Evolutionary conservation across 2,329 filamentous ascomycete genomes (phyloP).

Genomic region (Incumbomyces delicatus): DNA sequence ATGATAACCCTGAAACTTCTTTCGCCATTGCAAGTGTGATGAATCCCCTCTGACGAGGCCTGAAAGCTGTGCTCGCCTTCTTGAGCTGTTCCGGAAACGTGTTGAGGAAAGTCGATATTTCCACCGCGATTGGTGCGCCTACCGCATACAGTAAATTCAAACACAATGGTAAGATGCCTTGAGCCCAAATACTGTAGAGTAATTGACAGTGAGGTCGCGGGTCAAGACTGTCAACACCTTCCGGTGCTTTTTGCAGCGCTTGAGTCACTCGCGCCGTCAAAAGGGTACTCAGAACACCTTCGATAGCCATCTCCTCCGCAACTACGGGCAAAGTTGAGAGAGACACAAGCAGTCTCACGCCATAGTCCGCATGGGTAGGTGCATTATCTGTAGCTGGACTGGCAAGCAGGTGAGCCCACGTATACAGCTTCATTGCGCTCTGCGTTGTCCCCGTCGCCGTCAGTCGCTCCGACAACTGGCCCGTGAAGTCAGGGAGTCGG

Average conservation of each 20-base stretch:
- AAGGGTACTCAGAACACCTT: slow-evolving; percentile 71
- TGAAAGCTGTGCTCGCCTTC: slow-evolving; percentile 61
- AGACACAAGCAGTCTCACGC: slow-evolving; percentile 76
- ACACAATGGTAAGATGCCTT: slow-evolving; percentile 76
- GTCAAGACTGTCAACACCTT: slow-evolving; percentile 69
- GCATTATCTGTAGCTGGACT: slow-evolving; percentile 53
- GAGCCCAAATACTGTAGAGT: slow-evolving; percentile 82
- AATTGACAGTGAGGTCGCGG: slow-evolving; percentile 57
- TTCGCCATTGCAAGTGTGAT: slow-evolving; percentile 23
- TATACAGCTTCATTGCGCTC: slow-evolving; percentile 78
- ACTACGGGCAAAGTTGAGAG: slow-evolving; percentile 70
- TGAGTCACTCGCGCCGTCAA: slow-evolving; percentile 69
- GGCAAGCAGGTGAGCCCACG: slow-evolving; percentile 79
- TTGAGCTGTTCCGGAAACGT: slow-evolving; percentile 72
- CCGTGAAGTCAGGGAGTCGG: slow-evolving; percentile 60
- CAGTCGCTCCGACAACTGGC: slow-evolving; percentile 60
- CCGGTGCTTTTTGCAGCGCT: slow-evolving; percentile 54
- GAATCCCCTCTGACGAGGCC: slow-evolving; percentile 31
- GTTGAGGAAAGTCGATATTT: slow-evolving; percentile 79
- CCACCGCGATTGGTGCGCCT: slow-evolving; percentile 68
- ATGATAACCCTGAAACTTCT: slow-evolving; percentile 47
- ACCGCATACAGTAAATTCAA: slow-evolving; percentile 79
- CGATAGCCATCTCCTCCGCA: slow-evolving; percentile 81
- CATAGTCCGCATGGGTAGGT: slow-evolving; percentile 87
- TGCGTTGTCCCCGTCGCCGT: slow-evolving; percentile 60